These are phyloP conservation scores for Xylaria sp. DNA, from an alignment of 2,329 filamentous ascomycete genomes.

Conservation along the genomic window DNA sequence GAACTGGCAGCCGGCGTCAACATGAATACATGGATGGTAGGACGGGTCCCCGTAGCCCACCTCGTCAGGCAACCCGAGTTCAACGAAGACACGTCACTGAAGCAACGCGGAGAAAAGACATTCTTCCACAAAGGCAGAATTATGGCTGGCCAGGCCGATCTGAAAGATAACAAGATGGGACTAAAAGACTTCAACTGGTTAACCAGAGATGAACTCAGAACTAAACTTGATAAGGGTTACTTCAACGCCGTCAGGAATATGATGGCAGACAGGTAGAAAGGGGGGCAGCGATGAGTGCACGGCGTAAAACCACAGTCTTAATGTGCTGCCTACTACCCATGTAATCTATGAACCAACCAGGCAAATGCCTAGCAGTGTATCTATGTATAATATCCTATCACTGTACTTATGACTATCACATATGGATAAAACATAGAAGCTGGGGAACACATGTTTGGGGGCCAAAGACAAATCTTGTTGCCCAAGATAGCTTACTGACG, in stretches of 20 bases:
- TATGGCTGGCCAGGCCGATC: slow-evolving; percentile 92
- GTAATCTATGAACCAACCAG: slow-evolving; percentile 13
- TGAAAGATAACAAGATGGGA: slow-evolving; percentile 73
- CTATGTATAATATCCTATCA: slow-evolving; percentile 37
- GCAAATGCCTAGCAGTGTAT: slow-evolving; percentile 29
- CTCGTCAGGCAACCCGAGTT: slow-evolving; percentile 62
- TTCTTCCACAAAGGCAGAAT: slow-evolving; percentile 98
- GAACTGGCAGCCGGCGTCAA: slow-evolving; percentile 81
- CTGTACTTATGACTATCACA: slow-evolving; percentile 28
- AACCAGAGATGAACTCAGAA: slow-evolving; percentile 82
- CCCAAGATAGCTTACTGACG: not conserved
- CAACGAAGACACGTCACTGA: slow-evolving; percentile 50
- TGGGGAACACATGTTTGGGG: not conserved
- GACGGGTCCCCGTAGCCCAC: slow-evolving; percentile 86
- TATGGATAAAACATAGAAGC: slow-evolving; percentile 2
- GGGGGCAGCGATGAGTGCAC: not conserved
- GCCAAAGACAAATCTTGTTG: not conserved
- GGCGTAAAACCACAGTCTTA: not conserved
- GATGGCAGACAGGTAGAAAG: slow-evolving; percentile 73
- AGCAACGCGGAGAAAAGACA: slow-evolving; percentile 72
- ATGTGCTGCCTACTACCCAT: slow-evolving; percentile 4
- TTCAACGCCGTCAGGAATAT: slow-evolving; percentile 80
- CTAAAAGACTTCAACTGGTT: slow-evolving; percentile 90
- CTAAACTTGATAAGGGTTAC: slow-evolving; percentile 70
- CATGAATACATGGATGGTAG: slow-evolving; percentile 99